Conservation (phyloP, 371 early-diverging fungal genomes). For the Mortierella sp. region DNA sequence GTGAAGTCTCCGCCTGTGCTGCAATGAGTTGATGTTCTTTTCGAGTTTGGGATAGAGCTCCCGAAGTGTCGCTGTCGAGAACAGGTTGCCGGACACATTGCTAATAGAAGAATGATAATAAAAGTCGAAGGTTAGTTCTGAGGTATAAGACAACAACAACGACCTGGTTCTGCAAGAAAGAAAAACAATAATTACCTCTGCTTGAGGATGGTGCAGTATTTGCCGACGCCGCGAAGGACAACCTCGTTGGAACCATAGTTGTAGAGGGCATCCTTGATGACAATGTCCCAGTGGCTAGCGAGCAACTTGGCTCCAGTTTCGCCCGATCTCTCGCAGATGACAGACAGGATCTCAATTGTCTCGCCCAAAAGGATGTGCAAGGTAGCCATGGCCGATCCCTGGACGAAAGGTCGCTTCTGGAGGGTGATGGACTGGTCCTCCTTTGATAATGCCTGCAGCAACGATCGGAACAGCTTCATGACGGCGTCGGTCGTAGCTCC, state of each 20-base stretch:
- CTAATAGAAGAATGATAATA: conserved; percentile 29
- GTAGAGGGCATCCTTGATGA: conserved; percentile 61
- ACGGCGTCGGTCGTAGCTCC: conserved; percentile 57
- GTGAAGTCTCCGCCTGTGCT: conserved; percentile 72
- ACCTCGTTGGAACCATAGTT: conserved; percentile 67
- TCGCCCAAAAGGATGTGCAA: conserved; percentile 69
- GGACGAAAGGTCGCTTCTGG: conserved; percentile 60
- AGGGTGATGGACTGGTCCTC: conserved; percentile 49
- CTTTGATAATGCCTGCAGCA: conserved; percentile 57
- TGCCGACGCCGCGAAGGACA: conserved; percentile 67
- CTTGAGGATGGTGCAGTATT: conserved; percentile 66
- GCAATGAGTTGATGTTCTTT: conserved; percentile 70
- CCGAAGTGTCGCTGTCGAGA: conserved; percentile 60
- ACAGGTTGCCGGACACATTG: conserved; percentile 50
- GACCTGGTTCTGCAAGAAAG: neutral
- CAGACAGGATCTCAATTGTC: conserved; percentile 64
- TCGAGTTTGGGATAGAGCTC: conserved; percentile 68
- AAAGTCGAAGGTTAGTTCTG: neutral
- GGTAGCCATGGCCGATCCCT: conserved; percentile 68
- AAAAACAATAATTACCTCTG: conserved; percentile 58
- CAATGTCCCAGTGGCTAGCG: conserved; percentile 50
- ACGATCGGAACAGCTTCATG: conserved; percentile 57
- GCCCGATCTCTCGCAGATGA: conserved; percentile 53
- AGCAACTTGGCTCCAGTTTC: conserved; percentile 34
- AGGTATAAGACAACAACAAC: neutral